Evolutionary conservation across 495 filamentous ascomycete species (phyloP).

Genomic region (Penicillium macrosclerotiorum): DNA sequence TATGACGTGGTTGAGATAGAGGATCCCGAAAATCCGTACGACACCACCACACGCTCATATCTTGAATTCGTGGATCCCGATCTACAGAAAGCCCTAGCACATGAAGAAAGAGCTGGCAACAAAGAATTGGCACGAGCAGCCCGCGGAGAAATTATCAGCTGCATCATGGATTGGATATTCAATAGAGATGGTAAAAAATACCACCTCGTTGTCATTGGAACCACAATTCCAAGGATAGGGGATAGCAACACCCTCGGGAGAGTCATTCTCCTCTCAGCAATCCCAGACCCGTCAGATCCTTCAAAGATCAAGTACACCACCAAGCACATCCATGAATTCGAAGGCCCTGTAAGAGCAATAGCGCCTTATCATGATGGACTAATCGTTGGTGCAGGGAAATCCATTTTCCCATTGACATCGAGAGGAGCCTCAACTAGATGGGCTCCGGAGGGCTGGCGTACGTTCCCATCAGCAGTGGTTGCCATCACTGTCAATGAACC

Average conservation of each 20-base stretch:
- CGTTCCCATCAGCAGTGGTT: conserved; percentile 41
- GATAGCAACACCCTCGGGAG: conserved; percentile 24
- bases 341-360: conserved; percentile 42
- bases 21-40: conserved; percentile 20
- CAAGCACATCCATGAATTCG: conserved; percentile 38
- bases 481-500: conserved; percentile 39
- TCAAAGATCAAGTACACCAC: conserved; percentile 32
- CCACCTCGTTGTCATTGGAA: conserved; percentile 48
- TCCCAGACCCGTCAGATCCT: conserved; percentile 23
- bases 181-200: conserved; percentile 38
- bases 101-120: background rate
- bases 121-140: conserved; percentile 5
- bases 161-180: conserved; percentile 51
- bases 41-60: conserved; percentile 30
- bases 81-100: conserved; percentile 23
- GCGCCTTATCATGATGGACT: conserved; percentile 39
- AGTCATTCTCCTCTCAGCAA: conserved; percentile 37
- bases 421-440: conserved; percentile 33
- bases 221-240: conserved; percentile 24
- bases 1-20: conserved; percentile 29
- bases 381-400: conserved; percentile 38
- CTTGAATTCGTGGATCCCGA: conserved; percentile 46
- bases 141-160: conserved; percentile 48
- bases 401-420: conserved; percentile 35
- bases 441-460: conserved; percentile 24